A percentile compares a stretch with the other conserved stretches of the same genome.
Conservation (phyloP, 257 asterid genomes). For the Plantago elongata region DNA sequence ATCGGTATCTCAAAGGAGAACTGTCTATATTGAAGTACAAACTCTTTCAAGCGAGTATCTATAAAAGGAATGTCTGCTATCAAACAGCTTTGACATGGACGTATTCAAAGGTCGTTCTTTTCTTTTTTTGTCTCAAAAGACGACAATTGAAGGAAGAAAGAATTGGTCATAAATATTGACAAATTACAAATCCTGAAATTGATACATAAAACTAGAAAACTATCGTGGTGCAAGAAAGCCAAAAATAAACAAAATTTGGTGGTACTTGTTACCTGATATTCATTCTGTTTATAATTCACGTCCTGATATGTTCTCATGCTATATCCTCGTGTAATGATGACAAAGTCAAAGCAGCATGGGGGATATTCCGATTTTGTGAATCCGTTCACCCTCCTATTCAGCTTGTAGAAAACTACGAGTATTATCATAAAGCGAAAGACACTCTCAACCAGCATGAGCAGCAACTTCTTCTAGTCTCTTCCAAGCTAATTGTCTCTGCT, state of each 20-base stretch:
- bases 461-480: conserved; percentile 81
- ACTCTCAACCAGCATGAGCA: conserved; percentile 25
- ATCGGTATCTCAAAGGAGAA: too few species aligned
- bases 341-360: conserved; percentile 13
- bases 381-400: not conserved
- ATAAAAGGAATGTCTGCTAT: too few species aligned
- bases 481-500: conserved; percentile 56
- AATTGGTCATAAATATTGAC: conserved; percentile 17
- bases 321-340: conserved; percentile 15
- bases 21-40: too few species aligned
- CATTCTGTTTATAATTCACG: not conserved
- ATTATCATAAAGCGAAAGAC: conserved; percentile 15
- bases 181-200: conserved; percentile 19
- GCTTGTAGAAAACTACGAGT: conserved; percentile 1
- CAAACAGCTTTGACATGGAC: not conserved
- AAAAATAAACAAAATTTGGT: conserved; percentile 23
- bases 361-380: too few species aligned
- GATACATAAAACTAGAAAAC: conserved; percentile 18
- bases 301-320: conserved; percentile 15
- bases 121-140: conserved; percentile 6
- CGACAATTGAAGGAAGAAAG: not conserved
- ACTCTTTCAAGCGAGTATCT: too few species aligned
- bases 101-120: not conserved
- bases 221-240: conserved; percentile 21
- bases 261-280: conserved; percentile 21